Percentiles rank a stretch among this genome's conserved stretches.
Evolutionary conservation across 768 basidiomycete species (phyloP).

Genomic region (Pleurotus tuoliensis): DNA sequence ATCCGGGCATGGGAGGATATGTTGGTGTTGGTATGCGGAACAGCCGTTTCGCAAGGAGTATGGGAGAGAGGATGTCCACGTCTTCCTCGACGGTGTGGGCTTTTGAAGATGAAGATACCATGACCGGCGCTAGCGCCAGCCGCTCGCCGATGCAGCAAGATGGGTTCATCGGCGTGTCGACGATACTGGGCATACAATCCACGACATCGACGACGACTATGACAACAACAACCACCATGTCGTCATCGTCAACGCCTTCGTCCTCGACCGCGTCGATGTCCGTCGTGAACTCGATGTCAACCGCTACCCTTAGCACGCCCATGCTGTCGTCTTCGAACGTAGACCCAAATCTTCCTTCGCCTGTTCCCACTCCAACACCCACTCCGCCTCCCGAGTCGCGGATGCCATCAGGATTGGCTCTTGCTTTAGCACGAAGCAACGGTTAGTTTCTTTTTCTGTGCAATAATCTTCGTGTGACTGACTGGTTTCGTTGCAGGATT

Average conservation of each 20-base stretch:
- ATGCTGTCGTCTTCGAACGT: background rate
- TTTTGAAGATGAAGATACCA: background rate
- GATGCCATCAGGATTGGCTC: background rate
- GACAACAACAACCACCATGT: background rate
- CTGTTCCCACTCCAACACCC: background rate
- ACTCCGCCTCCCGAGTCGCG: background rate
- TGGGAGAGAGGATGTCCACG: constrained; percentile 3
- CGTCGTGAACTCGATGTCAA: background rate
- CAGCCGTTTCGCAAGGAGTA: constrained; percentile 2
- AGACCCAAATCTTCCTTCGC: background rate
- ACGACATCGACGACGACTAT: background rate
- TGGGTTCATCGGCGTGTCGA: background rate
- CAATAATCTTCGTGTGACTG: background rate
- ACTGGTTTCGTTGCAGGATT: background rate
- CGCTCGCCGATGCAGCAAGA: background rate
- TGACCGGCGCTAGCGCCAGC: background rate
- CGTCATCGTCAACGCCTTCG: background rate
- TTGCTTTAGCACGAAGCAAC: background rate
- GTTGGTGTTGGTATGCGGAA: constrained; percentile 5
- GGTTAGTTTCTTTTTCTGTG: background rate
- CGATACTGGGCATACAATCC: background rate
- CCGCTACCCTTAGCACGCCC: background rate
- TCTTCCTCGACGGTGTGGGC: constrained; percentile 1
- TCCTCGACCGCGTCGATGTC: too few species aligned
- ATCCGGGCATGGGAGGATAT: background rate